A percentile compares a stretch with the other conserved stretches of the same genome.
Conservation (phyloP, 2,329 filamentous ascomycete genomes). For the Pyrenochaeta sp. region DNA sequence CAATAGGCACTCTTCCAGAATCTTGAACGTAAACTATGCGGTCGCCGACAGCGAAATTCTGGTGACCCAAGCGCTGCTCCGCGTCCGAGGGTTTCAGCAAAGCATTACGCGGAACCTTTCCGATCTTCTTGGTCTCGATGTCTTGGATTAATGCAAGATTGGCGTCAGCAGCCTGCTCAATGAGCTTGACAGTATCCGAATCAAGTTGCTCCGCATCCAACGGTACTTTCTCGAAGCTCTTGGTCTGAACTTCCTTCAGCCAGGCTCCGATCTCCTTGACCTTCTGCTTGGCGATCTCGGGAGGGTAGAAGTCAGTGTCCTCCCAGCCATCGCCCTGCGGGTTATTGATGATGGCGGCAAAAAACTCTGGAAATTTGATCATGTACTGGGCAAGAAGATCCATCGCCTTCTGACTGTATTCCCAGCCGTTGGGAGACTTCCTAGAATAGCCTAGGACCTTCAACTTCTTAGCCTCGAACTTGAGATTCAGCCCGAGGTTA, state of each 20-base stretch:
- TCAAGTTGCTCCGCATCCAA: constrained; percentile 96
- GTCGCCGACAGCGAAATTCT: constrained; percentile 85
- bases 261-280: constrained; percentile 94
- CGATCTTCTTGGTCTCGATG: constrained; percentile 72
- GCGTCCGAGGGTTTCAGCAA: constrained; percentile 93
- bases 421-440: constrained; percentile 87
- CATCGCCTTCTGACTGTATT: constrained; percentile 88
- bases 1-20: constrained; percentile 93
- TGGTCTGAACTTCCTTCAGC: constrained; percentile 91
- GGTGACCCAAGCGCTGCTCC: constrained; percentile 88
- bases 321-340: constrained; percentile 84
- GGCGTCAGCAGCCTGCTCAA: constrained; percentile 78
- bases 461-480: constrained; percentile 93
- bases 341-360: constrained; percentile 85
- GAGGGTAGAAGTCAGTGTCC: constrained; percentile 86
- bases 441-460: constrained; percentile 97
- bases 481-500: constrained; percentile 93
- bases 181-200: constrained; percentile 82
- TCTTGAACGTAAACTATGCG: constrained; percentile 92
- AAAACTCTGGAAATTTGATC: constrained; percentile 93
- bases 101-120: constrained; percentile 83
- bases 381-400: constrained; percentile 87
- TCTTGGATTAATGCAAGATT: constrained; percentile 43
- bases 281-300: constrained; percentile 74
- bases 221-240: constrained; percentile 93